Evolutionary conservation across 306 rosid species (phyloP).

Genomic region (Prunus salicina): DNA sequence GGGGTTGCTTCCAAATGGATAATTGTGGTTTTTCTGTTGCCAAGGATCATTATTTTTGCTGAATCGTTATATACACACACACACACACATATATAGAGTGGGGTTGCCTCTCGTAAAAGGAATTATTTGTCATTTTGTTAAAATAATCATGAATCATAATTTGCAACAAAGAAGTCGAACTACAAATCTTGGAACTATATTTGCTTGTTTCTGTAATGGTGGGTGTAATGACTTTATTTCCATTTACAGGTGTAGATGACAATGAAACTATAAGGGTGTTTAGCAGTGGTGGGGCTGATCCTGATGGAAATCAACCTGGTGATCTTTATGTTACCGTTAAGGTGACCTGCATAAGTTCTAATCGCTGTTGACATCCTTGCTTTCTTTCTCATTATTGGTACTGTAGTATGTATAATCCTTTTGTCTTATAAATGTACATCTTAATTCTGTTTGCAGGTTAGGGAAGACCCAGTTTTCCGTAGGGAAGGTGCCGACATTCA

Average conservation of each 20-base stretch:
- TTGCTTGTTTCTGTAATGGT: not conserved
- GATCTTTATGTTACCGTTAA: constrained; percentile 73
- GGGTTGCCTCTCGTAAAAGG: not conserved
- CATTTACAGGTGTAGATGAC: constrained; percentile 68
- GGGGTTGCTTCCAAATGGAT: not conserved
- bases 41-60: not conserved
- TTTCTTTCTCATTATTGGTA: not conserved
- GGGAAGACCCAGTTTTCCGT: constrained; percentile 85
- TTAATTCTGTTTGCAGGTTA: constrained; percentile 43
- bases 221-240: constrained; percentile 16
- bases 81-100: not conserved
- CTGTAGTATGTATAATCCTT: not conserved
- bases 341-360: constrained; percentile 32
- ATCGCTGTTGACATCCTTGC: not conserved
- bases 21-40: not conserved
- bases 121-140: not conserved
- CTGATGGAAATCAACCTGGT: constrained; percentile 82
- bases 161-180: not conserved
- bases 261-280: constrained; percentile 56
- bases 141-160: not conserved
- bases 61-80: not conserved
- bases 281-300: constrained; percentile 88
- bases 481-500: constrained; percentile 89
- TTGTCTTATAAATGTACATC: not conserved
- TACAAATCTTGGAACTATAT: not conserved